Evolutionary conservation across 139 green algal species (phyloP).

Genomic region (Micractinium sp.): DNA sequence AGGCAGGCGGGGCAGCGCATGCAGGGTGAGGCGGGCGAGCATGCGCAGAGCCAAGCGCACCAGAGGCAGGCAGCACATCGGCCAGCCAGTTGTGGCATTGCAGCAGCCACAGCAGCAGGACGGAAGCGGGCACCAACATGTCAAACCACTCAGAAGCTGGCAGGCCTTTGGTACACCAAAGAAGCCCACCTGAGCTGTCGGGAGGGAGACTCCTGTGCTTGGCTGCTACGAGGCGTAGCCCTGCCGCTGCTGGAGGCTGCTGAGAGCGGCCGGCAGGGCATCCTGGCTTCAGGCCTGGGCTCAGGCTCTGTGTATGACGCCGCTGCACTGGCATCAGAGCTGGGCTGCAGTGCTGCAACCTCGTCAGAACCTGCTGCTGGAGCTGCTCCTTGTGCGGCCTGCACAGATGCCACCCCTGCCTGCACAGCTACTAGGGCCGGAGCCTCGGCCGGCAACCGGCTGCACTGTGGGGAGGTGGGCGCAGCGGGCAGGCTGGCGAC

Average conservation of each 20-base stretch:
- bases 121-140: no score
- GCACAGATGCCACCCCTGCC: neutral
- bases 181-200: neutral
- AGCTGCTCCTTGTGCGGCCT: neutral
- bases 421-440: no score
- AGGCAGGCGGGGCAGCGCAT: neutral
- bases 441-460: no score
- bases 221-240: neutral
- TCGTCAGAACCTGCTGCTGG: neutral
- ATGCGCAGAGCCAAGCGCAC: neutral
- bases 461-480: no score
- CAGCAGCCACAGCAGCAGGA: no score
- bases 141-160: neutral
- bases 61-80: no score
- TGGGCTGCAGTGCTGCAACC: neutral
- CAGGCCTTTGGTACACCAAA: no score
- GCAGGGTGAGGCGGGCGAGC: neutral
- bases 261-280: constrained; percentile 1
- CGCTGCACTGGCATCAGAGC: neutral
- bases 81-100: no score
- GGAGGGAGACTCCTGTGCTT: neutral
- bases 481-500: no score
- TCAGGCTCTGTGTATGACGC: no score
- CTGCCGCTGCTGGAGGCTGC: constrained; percentile 15
- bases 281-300: neutral